Conservation (phyloP, 208 protist species). For the Wallacemonas sp. region DNA sequence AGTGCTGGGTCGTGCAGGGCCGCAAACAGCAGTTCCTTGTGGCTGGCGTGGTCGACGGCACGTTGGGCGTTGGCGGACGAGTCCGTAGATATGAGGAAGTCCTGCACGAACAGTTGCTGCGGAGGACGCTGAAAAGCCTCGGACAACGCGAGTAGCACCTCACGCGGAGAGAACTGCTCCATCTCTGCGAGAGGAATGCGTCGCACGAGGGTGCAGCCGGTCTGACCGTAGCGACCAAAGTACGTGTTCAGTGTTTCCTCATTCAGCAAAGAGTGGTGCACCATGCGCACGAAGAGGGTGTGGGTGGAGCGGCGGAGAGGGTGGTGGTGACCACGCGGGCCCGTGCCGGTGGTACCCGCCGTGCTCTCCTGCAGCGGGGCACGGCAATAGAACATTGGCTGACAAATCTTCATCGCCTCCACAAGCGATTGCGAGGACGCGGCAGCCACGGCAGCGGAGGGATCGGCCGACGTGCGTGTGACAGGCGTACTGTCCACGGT, state of each 20-base stretch:
- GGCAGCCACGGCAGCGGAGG: not conserved
- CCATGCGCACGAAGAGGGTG: constrained; percentile 81
- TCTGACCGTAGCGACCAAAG: constrained; percentile 90
- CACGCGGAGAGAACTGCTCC: not conserved
- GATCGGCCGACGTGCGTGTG: not conserved
- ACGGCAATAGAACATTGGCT: constrained; percentile 2
- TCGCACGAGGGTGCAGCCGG: constrained; percentile 46
- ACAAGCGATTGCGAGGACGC: not conserved
- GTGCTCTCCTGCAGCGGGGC: not conserved
- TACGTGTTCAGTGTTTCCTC: constrained; percentile 87
- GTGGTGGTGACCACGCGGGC: constrained; percentile 5
- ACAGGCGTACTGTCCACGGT: not conserved
- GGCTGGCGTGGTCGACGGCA: constrained; percentile 70
- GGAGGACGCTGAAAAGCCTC: not conserved
- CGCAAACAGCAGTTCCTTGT: constrained; percentile 81
- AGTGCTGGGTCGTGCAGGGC: constrained; percentile 52
- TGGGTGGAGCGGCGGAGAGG: constrained; percentile 10
- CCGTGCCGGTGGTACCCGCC: not conserved
- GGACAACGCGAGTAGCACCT: constrained; percentile 3
- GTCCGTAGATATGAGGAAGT: constrained; percentile 86
- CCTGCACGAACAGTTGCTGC: constrained; percentile 58
- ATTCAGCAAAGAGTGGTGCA: constrained; percentile 53
- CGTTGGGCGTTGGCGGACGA: constrained; percentile 63
- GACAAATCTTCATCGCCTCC: not conserved
- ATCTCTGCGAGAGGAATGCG: constrained; percentile 29